A percentile compares a stretch with the other conserved stretches of the same genome.
Evolutionary conservation across 495 filamentous ascomycete species (phyloP).

Genomic region (Penicillium atrosanguineum): DNA sequence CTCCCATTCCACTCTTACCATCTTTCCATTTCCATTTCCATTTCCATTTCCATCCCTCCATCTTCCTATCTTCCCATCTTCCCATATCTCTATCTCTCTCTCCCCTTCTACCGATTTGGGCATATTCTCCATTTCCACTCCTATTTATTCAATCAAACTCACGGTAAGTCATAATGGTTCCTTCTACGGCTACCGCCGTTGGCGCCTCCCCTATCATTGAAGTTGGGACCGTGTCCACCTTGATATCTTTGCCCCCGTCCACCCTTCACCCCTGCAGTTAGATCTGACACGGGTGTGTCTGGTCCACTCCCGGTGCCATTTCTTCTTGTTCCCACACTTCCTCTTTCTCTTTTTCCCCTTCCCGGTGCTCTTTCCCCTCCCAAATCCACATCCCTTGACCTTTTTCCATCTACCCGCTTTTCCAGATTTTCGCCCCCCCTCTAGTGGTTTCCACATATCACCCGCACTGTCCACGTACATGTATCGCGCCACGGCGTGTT

Average conservation of each 20-base stretch:
- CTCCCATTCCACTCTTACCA: conserved; percentile 3
- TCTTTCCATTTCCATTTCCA: neutral
- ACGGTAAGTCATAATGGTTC: neutral
- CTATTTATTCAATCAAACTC: neutral
- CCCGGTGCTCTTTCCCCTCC: neutral
- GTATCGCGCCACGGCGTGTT: conserved; percentile 24
- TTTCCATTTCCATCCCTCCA: conserved; percentile 3
- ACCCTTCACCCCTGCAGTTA: conserved; percentile 29
- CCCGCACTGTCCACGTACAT: conserved; percentile 21
- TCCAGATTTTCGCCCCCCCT: conserved; percentile 28
- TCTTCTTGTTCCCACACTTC: conserved; percentile 3
- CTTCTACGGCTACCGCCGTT: neutral
- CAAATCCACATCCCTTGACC: neutral
- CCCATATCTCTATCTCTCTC: neutral
- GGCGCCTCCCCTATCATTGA: conserved; percentile 12
- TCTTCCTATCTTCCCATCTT: neutral
- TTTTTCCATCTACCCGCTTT: conserved; percentile 17
- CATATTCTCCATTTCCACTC: conserved; percentile 1
- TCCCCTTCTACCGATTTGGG: neutral
- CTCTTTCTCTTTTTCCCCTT: neutral
- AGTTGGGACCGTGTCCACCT: conserved; percentile 14
- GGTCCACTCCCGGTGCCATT: conserved; percentile 26
- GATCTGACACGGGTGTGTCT: conserved; percentile 25
- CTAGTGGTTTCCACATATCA: conserved; percentile 19
- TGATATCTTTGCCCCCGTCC: conserved; percentile 22